These are phyloP conservation scores for Paramecium pentaurelia DNA, from an alignment of 73 alveolate species.

Conservation along the genomic window DNA sequence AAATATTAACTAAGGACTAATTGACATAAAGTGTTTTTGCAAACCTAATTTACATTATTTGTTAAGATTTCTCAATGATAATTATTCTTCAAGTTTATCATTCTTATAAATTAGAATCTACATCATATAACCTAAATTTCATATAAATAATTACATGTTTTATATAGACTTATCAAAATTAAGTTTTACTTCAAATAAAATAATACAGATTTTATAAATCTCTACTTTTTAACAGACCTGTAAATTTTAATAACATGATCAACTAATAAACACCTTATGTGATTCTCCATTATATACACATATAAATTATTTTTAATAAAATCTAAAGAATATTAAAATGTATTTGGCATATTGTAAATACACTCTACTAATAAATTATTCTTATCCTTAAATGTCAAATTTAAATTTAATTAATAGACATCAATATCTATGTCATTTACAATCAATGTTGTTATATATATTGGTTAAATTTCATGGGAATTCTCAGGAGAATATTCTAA, in stretches of 20 bases:
- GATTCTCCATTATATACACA: neutral
- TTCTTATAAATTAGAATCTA: neutral
- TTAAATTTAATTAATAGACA: neutral
- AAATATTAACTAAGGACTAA: neutral
- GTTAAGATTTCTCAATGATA: neutral
- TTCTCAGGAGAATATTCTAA: neutral
- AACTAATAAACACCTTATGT: neutral
- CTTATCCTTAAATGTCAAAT: neutral
- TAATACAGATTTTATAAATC: neutral
- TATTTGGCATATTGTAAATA: neutral
- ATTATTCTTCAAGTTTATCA: neutral
- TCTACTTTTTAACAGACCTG: neutral
- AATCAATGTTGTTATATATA: neutral
- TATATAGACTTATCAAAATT: neutral
- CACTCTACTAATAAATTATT: neutral
- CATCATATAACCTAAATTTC: neutral
- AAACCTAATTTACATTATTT: neutral
- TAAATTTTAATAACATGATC: neutral
- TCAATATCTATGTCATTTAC: neutral
- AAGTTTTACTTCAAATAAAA: neutral
- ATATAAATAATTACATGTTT: neutral
- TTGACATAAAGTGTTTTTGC: neutral
- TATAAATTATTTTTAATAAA: neutral
- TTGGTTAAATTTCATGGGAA: neutral
- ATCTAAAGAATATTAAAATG: neutral